Evolutionary conservation across 139 green algal genomes (phyloP), one percentile per base, ranked within the genome.

Genomic region (Closterium sp.): DNA sequence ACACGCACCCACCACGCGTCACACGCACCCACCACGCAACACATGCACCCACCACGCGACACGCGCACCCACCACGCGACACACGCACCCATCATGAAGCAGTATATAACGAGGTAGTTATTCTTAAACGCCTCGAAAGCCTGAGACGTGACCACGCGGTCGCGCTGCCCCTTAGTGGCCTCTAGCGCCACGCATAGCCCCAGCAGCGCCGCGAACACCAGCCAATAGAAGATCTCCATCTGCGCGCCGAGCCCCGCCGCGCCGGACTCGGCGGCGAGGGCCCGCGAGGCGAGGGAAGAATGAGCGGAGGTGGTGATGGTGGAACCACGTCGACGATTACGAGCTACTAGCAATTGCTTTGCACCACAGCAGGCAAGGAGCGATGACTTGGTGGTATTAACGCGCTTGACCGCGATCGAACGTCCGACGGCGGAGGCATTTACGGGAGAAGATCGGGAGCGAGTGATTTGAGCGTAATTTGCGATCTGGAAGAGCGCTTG

Each of bases 41-140:
- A 38, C 32, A 9, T n/a, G 38, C 4, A 9, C 38, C 38, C 38
- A 45, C 38, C 38, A 45, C 4, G 38, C 38, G 38, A 45, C 38
- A 13, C n/a, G 32, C 29, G 50, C 42, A 92, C 27, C 38, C 38
- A 38, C 38, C 38, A 45, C 38, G 38, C 38, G 38, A 45, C 38
- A 45, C 45, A 70, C 89, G 28, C 79, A 95, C 92, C 97, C 98
- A 99, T 99, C 96, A 99, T 98, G 11, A 99, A 92, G 30, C 95
- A 96, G 94, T 99, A 99, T 0, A 99, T 98, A 0, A 98, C 6
- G 31, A 99, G 90, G 92, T 99, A 99, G 89, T 99, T 99, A 91
- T 97, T 97, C 6, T 97, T 94, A 94, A 99, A 99, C 0, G 90
- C 45, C 17, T 94, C 32, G 94, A 99, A 99, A 2, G 86, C 31